Evolutionary conservation across 768 basidiomycete genomes (phyloP).

Genomic region (Trametopsis cervina): DNA sequence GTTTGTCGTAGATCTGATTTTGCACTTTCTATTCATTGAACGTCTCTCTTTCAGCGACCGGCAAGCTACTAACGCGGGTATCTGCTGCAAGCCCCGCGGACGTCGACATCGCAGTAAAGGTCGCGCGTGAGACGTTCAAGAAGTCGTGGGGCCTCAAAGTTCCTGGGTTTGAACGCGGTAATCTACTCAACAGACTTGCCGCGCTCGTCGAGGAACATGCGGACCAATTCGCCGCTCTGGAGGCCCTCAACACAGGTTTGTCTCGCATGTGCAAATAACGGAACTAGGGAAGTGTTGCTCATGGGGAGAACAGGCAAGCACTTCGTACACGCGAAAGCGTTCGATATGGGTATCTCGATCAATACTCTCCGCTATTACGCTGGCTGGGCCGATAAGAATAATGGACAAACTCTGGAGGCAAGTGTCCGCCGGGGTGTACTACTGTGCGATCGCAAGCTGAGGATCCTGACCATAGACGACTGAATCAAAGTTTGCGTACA

Average conservation of each 20-base stretch:
- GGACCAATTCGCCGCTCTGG: slow-evolving; percentile 42
- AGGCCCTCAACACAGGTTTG: slow-evolving; percentile 45
- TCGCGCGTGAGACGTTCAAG: slow-evolving; percentile 34
- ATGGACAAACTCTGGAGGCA: slow-evolving; percentile 35
- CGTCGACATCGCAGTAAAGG: slow-evolving; percentile 39
- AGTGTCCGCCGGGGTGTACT: neutral
- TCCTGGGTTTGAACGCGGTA: slow-evolving; percentile 32
- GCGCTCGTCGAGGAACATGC: slow-evolving; percentile 41
- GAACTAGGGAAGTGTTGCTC: neutral
- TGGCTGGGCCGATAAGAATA: slow-evolving; percentile 55
- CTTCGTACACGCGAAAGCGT: slow-evolving; percentile 13
- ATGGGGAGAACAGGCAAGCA: slow-evolving; percentile 29
- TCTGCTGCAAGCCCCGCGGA: slow-evolving; percentile 33
- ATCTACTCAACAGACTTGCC: slow-evolving; percentile 41
- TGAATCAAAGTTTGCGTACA: slow-evolving; percentile 55
- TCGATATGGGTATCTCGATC: slow-evolving; percentile 17
- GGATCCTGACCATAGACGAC: slow-evolving; percentile 26
- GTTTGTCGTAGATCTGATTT: neutral
- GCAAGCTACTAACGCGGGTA: slow-evolving; percentile 30
- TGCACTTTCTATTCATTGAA: neutral
- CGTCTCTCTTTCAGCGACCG: slow-evolving; percentile 24
- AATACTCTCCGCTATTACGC: slow-evolving; percentile 38
- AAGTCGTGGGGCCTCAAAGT: slow-evolving; percentile 45
- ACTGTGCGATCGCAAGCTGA: neutral
- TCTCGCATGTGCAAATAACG: slow-evolving; percentile 20